Percentiles rank a stretch among this genome's conserved stretches.
Evolutionary conservation across 2,329 filamentous ascomycete species (phyloP).

Genomic region (Leptoxyphium fumago): DNA sequence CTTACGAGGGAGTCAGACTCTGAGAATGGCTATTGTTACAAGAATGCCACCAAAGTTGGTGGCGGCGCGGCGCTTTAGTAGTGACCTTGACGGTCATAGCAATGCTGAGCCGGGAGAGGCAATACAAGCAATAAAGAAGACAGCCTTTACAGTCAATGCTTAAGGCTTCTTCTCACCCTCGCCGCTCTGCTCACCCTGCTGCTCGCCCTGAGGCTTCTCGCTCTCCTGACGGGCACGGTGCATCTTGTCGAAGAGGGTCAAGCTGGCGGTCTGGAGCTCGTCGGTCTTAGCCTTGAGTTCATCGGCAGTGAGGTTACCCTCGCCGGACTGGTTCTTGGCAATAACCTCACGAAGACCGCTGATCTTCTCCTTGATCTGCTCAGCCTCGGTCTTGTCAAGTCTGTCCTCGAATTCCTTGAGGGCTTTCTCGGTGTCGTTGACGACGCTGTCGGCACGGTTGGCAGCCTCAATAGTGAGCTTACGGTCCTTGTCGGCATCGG

Average conservation of each 20-base stretch:
- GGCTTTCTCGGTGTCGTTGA: constrained; percentile 97
- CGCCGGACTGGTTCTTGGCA: constrained; percentile 85
- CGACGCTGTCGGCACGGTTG: constrained; percentile 90
- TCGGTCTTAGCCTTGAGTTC: constrained; percentile 99
- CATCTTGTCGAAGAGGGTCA: constrained; percentile 99
- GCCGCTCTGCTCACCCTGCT: constrained; percentile 21
- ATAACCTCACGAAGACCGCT: constrained; percentile 66
- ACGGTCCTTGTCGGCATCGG: constrained; percentile 88
- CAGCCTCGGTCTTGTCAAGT: constrained; percentile 91
- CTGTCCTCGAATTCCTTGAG: constrained; percentile 92
- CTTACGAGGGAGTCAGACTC: too few species aligned
- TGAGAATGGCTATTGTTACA: neutral
- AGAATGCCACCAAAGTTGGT: neutral
- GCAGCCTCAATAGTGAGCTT: constrained; percentile 89
- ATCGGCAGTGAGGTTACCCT: constrained; percentile 69
- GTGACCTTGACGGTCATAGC: neutral
- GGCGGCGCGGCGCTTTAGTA: neutral
- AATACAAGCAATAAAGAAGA: neutral
- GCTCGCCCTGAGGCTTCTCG: constrained; percentile 23
- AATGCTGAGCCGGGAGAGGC: too few species aligned
- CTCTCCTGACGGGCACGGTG: constrained; percentile 68
- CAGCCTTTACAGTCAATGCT: constrained; percentile 10
- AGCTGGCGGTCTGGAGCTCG: constrained; percentile 85
- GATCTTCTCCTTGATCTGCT: constrained; percentile 94
- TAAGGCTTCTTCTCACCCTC: constrained; percentile 63